Conservation (phyloP, 2,329 filamentous ascomycete species). For the Aspergillus alliaceus region DNA sequence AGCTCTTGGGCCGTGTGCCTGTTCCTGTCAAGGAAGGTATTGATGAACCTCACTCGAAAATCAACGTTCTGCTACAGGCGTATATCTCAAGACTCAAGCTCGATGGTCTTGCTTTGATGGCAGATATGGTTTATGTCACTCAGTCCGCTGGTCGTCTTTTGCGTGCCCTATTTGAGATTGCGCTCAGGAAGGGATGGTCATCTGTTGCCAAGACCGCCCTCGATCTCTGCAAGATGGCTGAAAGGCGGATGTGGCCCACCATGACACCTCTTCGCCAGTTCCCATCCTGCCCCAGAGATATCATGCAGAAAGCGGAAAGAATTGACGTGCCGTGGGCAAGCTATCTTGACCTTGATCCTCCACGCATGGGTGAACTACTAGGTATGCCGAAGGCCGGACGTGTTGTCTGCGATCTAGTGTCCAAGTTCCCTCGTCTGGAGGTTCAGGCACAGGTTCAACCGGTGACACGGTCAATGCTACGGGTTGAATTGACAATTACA, state of each 20-base stretch:
- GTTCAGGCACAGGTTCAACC: constrained; percentile 93
- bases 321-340: constrained; percentile 91
- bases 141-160: constrained; percentile 96
- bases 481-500: constrained; percentile 84
- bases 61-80: constrained; percentile 94
- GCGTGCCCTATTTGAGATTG: constrained; percentile 93
- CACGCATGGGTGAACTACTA: constrained; percentile 91
- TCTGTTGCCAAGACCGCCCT: constrained; percentile 88
- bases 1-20: constrained; percentile 83
- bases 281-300: constrained; percentile 74
- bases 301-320: constrained; percentile 87
- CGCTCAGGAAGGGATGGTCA: constrained; percentile 95
- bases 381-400: constrained; percentile 86
- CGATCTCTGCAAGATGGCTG: constrained; percentile 97
- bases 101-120: constrained; percentile 93
- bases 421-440: constrained; percentile 90
- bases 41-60: constrained; percentile 95
- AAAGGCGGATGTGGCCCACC: constrained; percentile 99
- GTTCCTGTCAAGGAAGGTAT: constrained; percentile 97
- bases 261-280: constrained; percentile 97
- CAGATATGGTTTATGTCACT: constrained; percentile 97
- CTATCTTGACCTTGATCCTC: constrained; percentile 95
- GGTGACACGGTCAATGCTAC: constrained; percentile 88
- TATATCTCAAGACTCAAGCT: constrained; percentile 94
- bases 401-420: constrained; percentile 79